Percentiles rank a stretch among this genome's conserved stretches.
These are phyloP conservation scores for Umbelopsis isabellina DNA, from an alignment of 192 early-diverging fungal genomes.

Conservation along the genomic window DNA sequence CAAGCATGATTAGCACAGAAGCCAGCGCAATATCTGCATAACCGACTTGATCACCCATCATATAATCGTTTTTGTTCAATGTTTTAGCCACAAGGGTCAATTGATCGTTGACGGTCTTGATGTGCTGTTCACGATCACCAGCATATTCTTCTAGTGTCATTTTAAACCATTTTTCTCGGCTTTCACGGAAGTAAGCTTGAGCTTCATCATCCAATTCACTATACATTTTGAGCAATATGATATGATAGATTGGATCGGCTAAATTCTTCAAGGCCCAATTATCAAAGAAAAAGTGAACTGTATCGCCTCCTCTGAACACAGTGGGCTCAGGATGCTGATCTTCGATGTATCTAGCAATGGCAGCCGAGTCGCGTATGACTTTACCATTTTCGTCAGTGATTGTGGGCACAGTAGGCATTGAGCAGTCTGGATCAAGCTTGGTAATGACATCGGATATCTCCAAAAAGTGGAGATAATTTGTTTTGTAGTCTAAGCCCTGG, in stretches of 20 bases:
- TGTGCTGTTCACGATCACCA: constrained; percentile 28
- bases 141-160: constrained; percentile 37
- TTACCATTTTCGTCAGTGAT: constrained; percentile 37
- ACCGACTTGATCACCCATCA: constrained; percentile 44
- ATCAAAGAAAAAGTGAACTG: constrained; percentile 45
- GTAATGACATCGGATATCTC: constrained; percentile 1
- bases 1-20: constrained; percentile 40
- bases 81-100: constrained; percentile 34
- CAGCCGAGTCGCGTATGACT: constrained; percentile 50
- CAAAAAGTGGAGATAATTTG: constrained; percentile 27
- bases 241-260: neutral
- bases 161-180: constrained; percentile 39
- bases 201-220: constrained; percentile 13
- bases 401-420: constrained; percentile 43
- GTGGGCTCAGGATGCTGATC: constrained; percentile 51
- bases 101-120: constrained; percentile 30
- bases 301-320: constrained; percentile 39
- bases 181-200: constrained; percentile 44
- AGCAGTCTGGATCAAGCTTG: neutral
- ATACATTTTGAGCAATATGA: neutral
- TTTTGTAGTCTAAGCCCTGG: constrained; percentile 14
- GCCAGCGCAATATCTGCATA: constrained; percentile 47
- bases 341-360: constrained; percentile 63
- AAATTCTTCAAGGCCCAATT: constrained; percentile 43
- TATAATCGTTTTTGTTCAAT: constrained; percentile 32